Evolutionary conservation across 805 yeast species (phyloP), one percentile per base, ranked within the genome.

Genomic region (Saccharomycodes ludwigii): DNA sequence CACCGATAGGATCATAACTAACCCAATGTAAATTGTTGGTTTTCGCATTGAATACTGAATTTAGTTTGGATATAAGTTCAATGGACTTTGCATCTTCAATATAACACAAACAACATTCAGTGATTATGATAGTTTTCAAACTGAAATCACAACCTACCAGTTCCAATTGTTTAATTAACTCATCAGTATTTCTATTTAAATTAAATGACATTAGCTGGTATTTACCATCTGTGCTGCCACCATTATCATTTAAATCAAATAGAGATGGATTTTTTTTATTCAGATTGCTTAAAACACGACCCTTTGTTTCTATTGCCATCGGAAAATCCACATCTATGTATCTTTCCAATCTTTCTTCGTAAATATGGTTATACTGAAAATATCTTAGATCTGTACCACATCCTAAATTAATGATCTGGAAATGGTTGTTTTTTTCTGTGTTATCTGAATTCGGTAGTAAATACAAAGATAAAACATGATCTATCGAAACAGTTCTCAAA

Each of bases 361-460:
- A 11, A 71, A 44, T 6, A 64, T n/a, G n/a, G 12, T 19, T 25
- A 15, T 25, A 40, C 6, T 52, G 54, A 35, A 69, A 61, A 25
- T 58, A 55, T 39, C 78, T 51, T 5, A 77, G 66, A 30, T 82
- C 86, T 0, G 83, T 63, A 2, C 78, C 80, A 24, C 81, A 73
- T 30, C 82, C 83, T 48, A 77, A 67, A 32, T 74, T 76, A 3
- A 78, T 50, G 5, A 71, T 71, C 51, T 78, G 82, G 22, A 69
- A 53, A 1, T 30, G 38, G 24, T 36, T 37, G 4, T 24, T 13
- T 5, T 40, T 25, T 3, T 29, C 35, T 14, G 26, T 24, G 2
- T 26, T n/a, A 35, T 57, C 48, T 16, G 17, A 25, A 3, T 40
- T 39, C 3, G 34, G 27, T 3, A 73, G 29, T 39, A 73, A 75